Conservation (phyloP, 2,329 filamentous ascomycete genomes). For the Lachnellula subtilissima region DNA sequence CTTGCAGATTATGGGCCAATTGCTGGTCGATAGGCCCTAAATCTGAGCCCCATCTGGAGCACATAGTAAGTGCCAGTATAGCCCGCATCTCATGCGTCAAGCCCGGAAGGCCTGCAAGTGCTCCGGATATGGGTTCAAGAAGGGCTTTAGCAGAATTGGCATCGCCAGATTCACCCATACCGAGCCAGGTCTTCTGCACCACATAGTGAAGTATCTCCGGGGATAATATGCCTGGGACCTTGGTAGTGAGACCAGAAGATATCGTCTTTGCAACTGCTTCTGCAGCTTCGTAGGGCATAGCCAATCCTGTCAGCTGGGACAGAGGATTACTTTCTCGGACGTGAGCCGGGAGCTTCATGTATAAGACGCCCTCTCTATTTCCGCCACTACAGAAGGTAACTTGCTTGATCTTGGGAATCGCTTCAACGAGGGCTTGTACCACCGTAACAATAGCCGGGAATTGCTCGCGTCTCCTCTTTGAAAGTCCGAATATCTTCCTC, state of each 20-base stretch:
- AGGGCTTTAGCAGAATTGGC: slow-evolving; percentile 63
- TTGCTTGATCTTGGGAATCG: slow-evolving; percentile 64
- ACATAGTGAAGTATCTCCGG: slow-evolving; percentile 43
- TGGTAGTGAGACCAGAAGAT: slow-evolving; percentile 14
- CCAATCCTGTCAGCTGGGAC: slow-evolving; percentile 31
- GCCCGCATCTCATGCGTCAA: slow-evolving; percentile 69
- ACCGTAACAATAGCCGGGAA: slow-evolving; percentile 80
- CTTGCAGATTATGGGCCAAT: slow-evolving; percentile 20
- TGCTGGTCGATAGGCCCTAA: slow-evolving; percentile 43
- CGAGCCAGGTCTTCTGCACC: slow-evolving; percentile 46
- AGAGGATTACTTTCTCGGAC: slow-evolving; percentile 65
- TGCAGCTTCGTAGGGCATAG: slow-evolving; percentile 27
- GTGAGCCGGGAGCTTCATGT: slow-evolving; percentile 58
- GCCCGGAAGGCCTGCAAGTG: slow-evolving; percentile 62
- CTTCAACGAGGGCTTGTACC: slow-evolving; percentile 66
- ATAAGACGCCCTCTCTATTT: slow-evolving; percentile 78
- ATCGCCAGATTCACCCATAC: slow-evolving; percentile 44
- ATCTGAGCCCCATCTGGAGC: slow-evolving; percentile 67
- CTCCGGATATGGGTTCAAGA: slow-evolving; percentile 65
- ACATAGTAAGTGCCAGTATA: slow-evolving; percentile 65
- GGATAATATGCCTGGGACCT: slow-evolving; percentile 36
- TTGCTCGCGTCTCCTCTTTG: slow-evolving; percentile 71
- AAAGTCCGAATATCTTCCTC: slow-evolving; percentile 69
- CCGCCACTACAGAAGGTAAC: slow-evolving; percentile 85
- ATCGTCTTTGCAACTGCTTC: slow-evolving; percentile 20